Conservation (phyloP, 345 rosid species). For the Excoecaria cochinchinensis region DNA sequence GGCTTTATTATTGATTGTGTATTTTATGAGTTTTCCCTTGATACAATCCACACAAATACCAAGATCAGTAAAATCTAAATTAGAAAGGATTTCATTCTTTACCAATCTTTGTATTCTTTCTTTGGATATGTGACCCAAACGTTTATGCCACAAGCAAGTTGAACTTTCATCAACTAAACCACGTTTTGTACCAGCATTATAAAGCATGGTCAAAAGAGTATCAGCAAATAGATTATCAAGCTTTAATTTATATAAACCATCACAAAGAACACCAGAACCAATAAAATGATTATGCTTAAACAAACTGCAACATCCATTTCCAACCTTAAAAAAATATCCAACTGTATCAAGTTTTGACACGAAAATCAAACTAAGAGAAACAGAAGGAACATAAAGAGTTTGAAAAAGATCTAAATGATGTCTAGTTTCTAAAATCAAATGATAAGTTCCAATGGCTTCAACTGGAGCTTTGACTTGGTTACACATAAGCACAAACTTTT, state of each 20-base stretch:
- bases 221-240: neutral
- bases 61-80: neutral
- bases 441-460: no score
- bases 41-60: neutral
- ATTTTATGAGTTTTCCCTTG: neutral
- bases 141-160: neutral
- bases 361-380: neutral
- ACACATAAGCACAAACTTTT: no score
- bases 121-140: conserved; percentile 2
- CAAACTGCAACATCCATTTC: neutral
- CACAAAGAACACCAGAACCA: neutral
- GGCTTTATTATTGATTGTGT: neutral
- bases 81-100: neutral
- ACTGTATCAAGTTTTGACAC: neutral
- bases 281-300: neutral
- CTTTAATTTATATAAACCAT: neutral
- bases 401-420: no score
- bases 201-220: neutral
- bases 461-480: no score
- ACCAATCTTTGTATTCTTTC: neutral
- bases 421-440: no score
- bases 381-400: no score
- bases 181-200: neutral
- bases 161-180: neutral
- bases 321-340: neutral